These are phyloP conservation scores for Aphanomyces cochlioides DNA, from an alignment of 352 stramenopile species.

Conservation along the genomic window DNA sequence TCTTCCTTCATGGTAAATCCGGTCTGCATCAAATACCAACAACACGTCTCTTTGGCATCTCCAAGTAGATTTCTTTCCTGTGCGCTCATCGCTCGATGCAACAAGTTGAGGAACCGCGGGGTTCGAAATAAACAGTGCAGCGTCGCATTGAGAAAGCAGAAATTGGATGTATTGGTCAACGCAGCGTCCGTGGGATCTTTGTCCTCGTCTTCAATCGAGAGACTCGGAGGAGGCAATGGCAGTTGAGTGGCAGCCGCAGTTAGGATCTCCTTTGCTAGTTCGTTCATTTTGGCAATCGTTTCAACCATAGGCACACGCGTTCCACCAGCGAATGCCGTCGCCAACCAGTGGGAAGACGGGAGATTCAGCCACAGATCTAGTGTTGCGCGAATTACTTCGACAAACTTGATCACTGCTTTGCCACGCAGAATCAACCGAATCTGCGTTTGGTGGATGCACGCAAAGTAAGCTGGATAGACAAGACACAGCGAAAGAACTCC, in stretches of 20 bases:
- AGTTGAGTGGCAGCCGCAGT: background rate
- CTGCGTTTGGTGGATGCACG: background rate
- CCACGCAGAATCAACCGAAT: background rate
- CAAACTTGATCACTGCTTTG: background rate
- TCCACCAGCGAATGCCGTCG: too few relatives aligned
- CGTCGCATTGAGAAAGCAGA: constrained; percentile 30
- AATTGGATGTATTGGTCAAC: constrained; percentile 22
- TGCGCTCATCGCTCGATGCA: background rate
- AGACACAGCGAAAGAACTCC: background rate
- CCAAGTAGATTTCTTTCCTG: background rate
- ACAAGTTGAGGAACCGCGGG: background rate
- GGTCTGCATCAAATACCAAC: background rate
- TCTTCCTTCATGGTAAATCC: constrained; percentile 18
- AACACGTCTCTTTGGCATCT: background rate
- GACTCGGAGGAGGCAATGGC: background rate
- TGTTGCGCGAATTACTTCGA: background rate
- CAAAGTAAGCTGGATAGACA: background rate
- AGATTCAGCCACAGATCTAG: background rate
- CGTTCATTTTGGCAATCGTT: background rate
- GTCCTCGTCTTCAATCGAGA: constrained; percentile 11
- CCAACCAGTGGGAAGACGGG: too few relatives aligned
- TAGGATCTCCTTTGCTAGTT: background rate
- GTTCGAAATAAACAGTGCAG: constrained; percentile 24
- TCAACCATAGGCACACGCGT: too few relatives aligned
- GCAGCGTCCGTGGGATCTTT: constrained; percentile 17